A percentile compares a stretch with the other conserved stretches of the same genome.
Evolutionary conservation across 371 early-diverging fungal species (phyloP).

Genomic region (Actinomortierella ambigua): DNA sequence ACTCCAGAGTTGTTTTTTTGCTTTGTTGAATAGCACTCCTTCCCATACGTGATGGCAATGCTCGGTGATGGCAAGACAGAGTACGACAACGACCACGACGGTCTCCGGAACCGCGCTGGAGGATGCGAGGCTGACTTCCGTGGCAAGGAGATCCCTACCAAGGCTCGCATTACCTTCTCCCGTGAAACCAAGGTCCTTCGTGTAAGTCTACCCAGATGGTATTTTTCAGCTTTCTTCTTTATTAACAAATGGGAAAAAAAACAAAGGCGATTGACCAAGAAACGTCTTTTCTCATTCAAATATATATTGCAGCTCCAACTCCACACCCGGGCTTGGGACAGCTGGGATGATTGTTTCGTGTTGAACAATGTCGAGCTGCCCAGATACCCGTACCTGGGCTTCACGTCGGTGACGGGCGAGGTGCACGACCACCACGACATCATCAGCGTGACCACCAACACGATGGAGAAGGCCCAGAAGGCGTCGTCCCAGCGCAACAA

Average conservation of each 20-base stretch:
- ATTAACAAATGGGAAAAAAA: background rate
- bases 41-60: slow-evolving; percentile 94
- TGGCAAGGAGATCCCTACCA: slow-evolving; percentile 63
- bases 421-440: slow-evolving; percentile 89
- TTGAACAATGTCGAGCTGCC: slow-evolving; percentile 77
- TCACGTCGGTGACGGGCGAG: slow-evolving; percentile 91
- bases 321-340: slow-evolving; percentile 65
- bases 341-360: slow-evolving; percentile 86
- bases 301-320: slow-evolving; percentile 51
- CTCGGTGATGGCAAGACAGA: slow-evolving; percentile 85
- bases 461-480: slow-evolving; percentile 45
- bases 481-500: slow-evolving; percentile 10
- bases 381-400: slow-evolving; percentile 79
- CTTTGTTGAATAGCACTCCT: slow-evolving; percentile 51
- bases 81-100: slow-evolving; percentile 87
- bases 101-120: slow-evolving; percentile 67
- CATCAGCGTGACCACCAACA: slow-evolving; percentile 61
- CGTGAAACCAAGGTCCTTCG: slow-evolving; percentile 39
- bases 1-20: background rate
- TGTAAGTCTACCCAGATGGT: no score
- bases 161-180: slow-evolving; percentile 81
- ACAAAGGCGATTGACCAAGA: background rate
- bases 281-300: background rate
- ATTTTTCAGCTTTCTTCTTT: no score
- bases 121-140: slow-evolving; percentile 86